A percentile compares a stretch with the other conserved stretches of the same genome.
phyloP scores from a whole-genome alignment of 306 rosid genomes.

The Prunus padus region DNA sequence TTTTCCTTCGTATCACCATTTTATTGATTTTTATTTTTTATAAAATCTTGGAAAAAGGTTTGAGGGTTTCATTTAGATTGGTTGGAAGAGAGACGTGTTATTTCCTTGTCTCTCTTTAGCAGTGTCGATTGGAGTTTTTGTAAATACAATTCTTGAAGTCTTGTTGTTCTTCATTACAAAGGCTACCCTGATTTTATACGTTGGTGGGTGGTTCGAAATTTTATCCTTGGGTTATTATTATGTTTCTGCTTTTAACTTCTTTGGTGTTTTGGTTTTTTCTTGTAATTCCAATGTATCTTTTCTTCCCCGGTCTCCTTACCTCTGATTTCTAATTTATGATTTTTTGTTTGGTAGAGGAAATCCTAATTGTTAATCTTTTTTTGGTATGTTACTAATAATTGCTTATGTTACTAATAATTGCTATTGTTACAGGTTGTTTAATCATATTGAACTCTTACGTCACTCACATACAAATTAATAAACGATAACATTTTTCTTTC shows the following conservation, averaged over 20 bases:
- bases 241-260: neutral
- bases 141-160: constrained; percentile 43
- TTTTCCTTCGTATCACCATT: constrained; percentile 26
- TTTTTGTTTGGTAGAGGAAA: neutral
- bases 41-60: constrained; percentile 23
- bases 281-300: constrained; percentile 10
- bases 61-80: constrained; percentile 19
- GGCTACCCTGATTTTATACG: constrained; percentile 2
- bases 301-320: neutral
- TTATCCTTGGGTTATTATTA: neutral
- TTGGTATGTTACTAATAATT: too few species aligned
- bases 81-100: constrained; percentile 44
- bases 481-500: too few species aligned
- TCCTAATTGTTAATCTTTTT: neutral
- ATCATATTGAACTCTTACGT: too few species aligned
- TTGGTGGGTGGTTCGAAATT: neutral
- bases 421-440: too few species aligned
- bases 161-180: neutral
- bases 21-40: constrained; percentile 31
- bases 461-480: too few species aligned
- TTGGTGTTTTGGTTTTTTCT: neutral
- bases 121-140: constrained; percentile 49
- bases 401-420: too few species aligned
- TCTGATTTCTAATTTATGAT: neutral
- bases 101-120: constrained; percentile 33